These are phyloP conservation scores for Boletus austroedulis DNA, from an alignment of 1,284 basidiomycete genomes.

Conservation along the genomic window DNA sequence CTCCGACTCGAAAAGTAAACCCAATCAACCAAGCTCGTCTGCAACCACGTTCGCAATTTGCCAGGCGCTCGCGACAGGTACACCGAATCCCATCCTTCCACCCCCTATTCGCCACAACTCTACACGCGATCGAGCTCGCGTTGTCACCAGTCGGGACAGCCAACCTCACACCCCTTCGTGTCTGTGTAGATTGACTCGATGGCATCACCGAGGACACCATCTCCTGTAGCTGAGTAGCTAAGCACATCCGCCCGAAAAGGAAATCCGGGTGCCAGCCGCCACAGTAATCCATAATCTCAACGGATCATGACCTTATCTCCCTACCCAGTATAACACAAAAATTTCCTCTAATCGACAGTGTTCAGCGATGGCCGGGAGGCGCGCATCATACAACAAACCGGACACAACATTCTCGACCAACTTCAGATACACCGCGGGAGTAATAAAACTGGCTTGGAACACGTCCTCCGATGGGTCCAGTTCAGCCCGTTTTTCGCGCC, in stretches of 20 bases:
- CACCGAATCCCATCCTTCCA: slow-evolving; percentile 25
- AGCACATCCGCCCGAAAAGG: slow-evolving; percentile 5
- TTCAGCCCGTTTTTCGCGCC: background rate
- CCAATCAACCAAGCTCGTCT: slow-evolving; percentile 8
- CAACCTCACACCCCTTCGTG: slow-evolving; percentile 1
- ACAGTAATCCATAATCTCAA: slow-evolving; percentile 21
- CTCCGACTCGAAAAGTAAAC: slow-evolving; percentile 28
- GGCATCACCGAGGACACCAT: slow-evolving; percentile 13
- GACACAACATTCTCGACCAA: slow-evolving; percentile 23
- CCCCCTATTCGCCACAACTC: slow-evolving; percentile 30
- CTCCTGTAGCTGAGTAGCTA: background rate
- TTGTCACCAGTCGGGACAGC: slow-evolving; percentile 8
- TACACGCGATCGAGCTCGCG: slow-evolving; percentile 9
- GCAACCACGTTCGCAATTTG: slow-evolving; percentile 1
- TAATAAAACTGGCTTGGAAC: slow-evolving; percentile 24
- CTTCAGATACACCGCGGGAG: slow-evolving; percentile 29
- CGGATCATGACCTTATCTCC: slow-evolving; percentile 37
- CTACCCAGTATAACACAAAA: slow-evolving; percentile 12
- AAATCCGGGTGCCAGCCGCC: slow-evolving; percentile 3
- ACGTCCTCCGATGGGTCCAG: slow-evolving; percentile 13
- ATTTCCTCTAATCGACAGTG: slow-evolving; percentile 14
- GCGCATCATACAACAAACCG: slow-evolving; percentile 13
- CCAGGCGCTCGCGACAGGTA: slow-evolving; percentile 15
- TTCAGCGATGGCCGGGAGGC: slow-evolving; percentile 17
- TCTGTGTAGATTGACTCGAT: slow-evolving; percentile 13